Base-by-base conservation (phyloP, 1,284 basidiomycete species). In the Cystobasidium slooffiae region DNA sequence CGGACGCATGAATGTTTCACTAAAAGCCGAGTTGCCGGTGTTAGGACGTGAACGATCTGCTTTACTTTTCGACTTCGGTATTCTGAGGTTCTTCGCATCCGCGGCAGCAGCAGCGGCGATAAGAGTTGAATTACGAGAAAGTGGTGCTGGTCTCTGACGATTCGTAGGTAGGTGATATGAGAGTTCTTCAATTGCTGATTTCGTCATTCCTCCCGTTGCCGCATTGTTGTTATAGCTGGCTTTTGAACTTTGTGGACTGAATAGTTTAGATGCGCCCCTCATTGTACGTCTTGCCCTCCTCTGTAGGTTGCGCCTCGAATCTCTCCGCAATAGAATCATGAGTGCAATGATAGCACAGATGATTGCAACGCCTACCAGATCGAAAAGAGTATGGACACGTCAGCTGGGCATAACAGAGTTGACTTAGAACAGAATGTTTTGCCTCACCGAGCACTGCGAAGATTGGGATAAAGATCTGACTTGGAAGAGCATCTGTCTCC, bases 1-100 rank as follows among this genome's bases (percentile, higher is more conserved):
- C 9, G 69, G 69, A 12, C 64, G n/a, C 31, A 59, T 46, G 20
- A 72, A 72, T 3, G 69, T 59, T 47, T 72, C 69, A 31, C 70
- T 66, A 44, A 58, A 47, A 14, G 52, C 66, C 12, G 66, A 68
- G 6, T n/a, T n/a, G 8, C 53, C 64, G 1, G 64, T 66, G 18
- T 37, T 51, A 10, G 64, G 64, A 8, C 64, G 64, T 5, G 64
- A 66, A 2, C 51, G 51, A 31, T 56, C 59, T 22, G 9, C 22
- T 18, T 3, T 62, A 31, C 31, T 5, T 31, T 31, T 31, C 31
- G 31, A 6, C 31, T 56, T 37, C 1, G 53, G 24, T 37, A 22
- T 9, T 8, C 16, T 56, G 53, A 56, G 53, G 22, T 9, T 1
- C 24, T 22, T 14, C 10, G 20, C 9, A 6, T 56, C 5, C 18